Evolutionary conservation across 768 basidiomycete genomes (phyloP), one percentile per base, ranked within the genome.

Genomic region (Tulasnella sp.): DNA sequence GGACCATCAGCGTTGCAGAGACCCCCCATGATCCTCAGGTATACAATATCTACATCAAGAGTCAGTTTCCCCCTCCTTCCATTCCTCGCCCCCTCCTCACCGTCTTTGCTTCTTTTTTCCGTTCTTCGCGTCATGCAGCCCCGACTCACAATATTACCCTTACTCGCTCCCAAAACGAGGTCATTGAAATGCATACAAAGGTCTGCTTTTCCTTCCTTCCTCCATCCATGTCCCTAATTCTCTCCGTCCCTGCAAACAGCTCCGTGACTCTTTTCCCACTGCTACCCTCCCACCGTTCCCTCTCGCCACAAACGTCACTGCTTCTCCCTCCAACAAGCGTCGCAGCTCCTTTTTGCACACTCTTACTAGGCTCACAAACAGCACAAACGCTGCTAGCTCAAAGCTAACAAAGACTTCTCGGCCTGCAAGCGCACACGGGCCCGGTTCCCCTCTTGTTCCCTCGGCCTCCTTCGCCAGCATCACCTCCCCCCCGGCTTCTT

Each of bases 71-170:
- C 53, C 46, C 49, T 61, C 49, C 29, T 27, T 29, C 11, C n/a
- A 14, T 25, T 15, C 7, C n/a, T 37, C 50, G 15, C 57, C 53
- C 45, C n/a, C n/a, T 63, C 60, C 63, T 69, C 68, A 65, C 71
- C 66, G 54, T 29, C 50, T 50, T 39, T 36, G 48, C 29, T 64
- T 57, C 60, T 60, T 59, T 64, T 64, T 46, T 35, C 55, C 17
- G 23, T 34, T 17, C 3, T 9, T 48, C 2, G 23, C 36, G 52
- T 23, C 36, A 23, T 25, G 39, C 71, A 88, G 90, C 90, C 19
- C 84, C 89, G 27, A 92, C 86, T 21, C 86, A 91, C 71, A 87
- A 89, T 72, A 75, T 91, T 49, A 93, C 90, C 37, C 80, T 93
- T 43, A 85, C 83, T 6, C 81, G 90, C 59, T 81, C 82, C 57